phyloP scores from a whole-genome alignment of 805 yeast genomes.

The Babjeviella inositovora region DNA sequence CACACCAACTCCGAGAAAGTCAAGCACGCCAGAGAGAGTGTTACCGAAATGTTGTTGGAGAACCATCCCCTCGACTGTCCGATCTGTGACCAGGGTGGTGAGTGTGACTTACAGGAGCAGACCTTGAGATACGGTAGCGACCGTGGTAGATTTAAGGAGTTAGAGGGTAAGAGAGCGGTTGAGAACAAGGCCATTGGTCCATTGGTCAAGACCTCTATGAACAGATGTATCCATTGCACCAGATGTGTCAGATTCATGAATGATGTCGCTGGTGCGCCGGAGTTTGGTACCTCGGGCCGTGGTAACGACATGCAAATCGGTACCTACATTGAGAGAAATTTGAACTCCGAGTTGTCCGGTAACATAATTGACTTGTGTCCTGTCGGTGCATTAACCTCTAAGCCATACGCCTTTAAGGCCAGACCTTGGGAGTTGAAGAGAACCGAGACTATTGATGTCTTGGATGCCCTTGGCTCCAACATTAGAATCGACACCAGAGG shows the following conservation, averaged over 20 bases:
- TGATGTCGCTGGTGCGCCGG: conserved; percentile 88
- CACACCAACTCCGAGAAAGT: conserved; percentile 67
- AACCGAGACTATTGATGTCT: conserved; percentile 74
- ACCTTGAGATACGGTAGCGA: conserved; percentile 71
- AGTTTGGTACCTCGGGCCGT: conserved; percentile 77
- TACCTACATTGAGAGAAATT: conserved; percentile 71
- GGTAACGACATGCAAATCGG: conserved; percentile 91
- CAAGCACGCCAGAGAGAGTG: conserved; percentile 76
- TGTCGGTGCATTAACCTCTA: conserved; percentile 81
- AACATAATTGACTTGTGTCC: conserved; percentile 82
- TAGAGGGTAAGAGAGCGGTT: conserved; percentile 76
- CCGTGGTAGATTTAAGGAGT: conserved; percentile 72
- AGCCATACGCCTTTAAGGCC: conserved; percentile 85
- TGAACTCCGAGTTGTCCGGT: conserved; percentile 75
- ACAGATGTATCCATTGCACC: conserved; percentile 86
- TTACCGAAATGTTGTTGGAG: conserved; percentile 74
- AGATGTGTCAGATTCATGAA: conserved; percentile 82
- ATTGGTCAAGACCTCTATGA: conserved; percentile 78
- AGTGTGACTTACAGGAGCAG: conserved; percentile 86
- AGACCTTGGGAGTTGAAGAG: conserved; percentile 89
- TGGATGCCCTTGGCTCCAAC: conserved; percentile 73
- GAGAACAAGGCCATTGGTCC: conserved; percentile 89
- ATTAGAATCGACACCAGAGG: conserved; percentile 81
- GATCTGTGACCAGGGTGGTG: conserved; percentile 90
- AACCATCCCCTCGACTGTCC: conserved; percentile 92